Evolutionary conservation across 306 rosid genomes (phyloP).

Genomic region (Ammopiptanthus mongolicus): DNA sequence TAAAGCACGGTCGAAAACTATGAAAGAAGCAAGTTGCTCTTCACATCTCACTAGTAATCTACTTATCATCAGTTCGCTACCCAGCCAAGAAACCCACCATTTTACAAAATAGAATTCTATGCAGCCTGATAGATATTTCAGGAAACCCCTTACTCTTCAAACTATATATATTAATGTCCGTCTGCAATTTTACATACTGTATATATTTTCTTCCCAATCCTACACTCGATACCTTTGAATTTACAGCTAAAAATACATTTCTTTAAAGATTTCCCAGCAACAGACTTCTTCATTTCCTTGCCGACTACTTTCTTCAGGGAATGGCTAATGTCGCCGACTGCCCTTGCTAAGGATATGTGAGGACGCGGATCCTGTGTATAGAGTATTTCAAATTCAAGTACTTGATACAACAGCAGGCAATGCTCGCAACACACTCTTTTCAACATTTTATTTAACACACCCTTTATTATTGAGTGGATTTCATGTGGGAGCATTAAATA

Average conservation of each 20-base stretch:
- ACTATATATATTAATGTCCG: neutral
- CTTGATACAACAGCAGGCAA: neutral
- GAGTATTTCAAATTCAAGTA: neutral
- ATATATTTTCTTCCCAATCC: conserved; percentile 57
- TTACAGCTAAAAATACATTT: conserved; percentile 50
- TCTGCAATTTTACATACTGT: conserved; percentile 53
- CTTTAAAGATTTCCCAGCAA: conserved; percentile 31
- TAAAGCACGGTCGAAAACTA: too few relatives aligned
- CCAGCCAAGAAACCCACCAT: conserved; percentile 2
- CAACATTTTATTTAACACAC: too few relatives aligned
- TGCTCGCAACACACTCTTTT: too few relatives aligned
- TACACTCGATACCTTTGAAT: conserved; percentile 70
- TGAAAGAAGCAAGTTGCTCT: neutral
- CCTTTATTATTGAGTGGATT: too few relatives aligned
- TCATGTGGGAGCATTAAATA: too few relatives aligned
- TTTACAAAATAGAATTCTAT: neutral
- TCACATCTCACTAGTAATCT: neutral
- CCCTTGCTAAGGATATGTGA: conserved; percentile 86
- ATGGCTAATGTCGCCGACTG: conserved; percentile 52
- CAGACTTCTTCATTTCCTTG: conserved; percentile 37
- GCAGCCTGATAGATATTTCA: neutral
- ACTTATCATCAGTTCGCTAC: neutral
- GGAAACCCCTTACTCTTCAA: too few relatives aligned
- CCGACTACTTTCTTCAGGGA: conserved; percentile 47
- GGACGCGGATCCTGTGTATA: conserved; percentile 81